Evolutionary conservation across 805 yeast genomes (phyloP).

Genomic region (Yamadazyma tumulicola): DNA sequence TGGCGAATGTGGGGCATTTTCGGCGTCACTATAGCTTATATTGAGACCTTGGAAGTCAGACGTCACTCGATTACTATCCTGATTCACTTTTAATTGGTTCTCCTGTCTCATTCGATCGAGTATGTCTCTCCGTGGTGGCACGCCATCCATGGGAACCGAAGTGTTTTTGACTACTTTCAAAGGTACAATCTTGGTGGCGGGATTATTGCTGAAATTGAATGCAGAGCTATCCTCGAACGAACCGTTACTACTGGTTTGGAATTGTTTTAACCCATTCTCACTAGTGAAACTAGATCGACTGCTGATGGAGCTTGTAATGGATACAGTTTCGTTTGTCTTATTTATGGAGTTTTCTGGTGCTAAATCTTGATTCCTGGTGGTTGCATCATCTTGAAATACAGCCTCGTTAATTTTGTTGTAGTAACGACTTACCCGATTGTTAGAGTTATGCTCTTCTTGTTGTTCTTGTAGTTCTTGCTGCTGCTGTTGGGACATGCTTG

Average conservation of each 20-base stretch:
- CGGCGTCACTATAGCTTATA: conserved; percentile 2
- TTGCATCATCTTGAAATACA: conserved; percentile 10
- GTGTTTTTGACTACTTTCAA: conserved; percentile 14
- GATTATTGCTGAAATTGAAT: conserved; percentile 13
- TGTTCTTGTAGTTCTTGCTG: too few relatives aligned
- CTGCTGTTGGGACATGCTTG: conserved; percentile 1
- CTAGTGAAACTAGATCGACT: conserved; percentile 23
- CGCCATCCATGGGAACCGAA: conserved; percentile 10
- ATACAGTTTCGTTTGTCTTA: conserved; percentile 11
- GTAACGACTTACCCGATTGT: conserved; percentile 25
- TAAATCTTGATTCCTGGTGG: conserved; percentile 5
- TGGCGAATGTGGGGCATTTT: not conserved
- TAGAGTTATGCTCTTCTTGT: not conserved
- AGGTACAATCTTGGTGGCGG: conserved; percentile 15
- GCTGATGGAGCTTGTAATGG: conserved; percentile 22
- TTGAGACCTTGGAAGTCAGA: conserved; percentile 3
- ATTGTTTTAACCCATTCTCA: conserved; percentile 5
- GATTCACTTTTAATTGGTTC: conserved; percentile 3
- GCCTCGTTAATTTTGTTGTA: conserved; percentile 30
- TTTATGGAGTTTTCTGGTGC: conserved; percentile 9
- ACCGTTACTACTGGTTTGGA: conserved; percentile 1
- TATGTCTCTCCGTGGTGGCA: conserved; percentile 28
- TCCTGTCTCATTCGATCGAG: conserved; percentile 12
- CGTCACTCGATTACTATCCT: not conserved
- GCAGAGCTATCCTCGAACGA: conserved; percentile 1